These are phyloP conservation scores for Trametes meyenii DNA, from an alignment of 768 basidiomycete genomes.

Conservation along the genomic window DNA sequence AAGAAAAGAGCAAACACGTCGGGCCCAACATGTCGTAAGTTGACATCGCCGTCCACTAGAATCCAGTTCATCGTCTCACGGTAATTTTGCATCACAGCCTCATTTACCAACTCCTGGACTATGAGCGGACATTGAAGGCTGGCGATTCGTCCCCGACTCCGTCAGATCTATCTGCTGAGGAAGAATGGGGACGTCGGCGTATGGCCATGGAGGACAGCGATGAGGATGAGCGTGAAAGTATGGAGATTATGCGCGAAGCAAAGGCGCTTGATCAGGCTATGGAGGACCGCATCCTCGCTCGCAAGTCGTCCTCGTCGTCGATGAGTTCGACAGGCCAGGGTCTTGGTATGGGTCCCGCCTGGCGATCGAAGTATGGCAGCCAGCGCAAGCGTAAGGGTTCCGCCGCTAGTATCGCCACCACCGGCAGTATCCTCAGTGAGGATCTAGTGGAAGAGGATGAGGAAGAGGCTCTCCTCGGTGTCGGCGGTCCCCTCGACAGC, in stretches of 20 bases:
- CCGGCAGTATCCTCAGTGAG: slow-evolving; percentile 73
- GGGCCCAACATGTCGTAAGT: slow-evolving; percentile 96
- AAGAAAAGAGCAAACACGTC: slow-evolving; percentile 84
- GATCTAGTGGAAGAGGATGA: slow-evolving; percentile 84
- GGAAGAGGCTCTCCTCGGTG: slow-evolving; percentile 68
- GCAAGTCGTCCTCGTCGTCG: slow-evolving; percentile 71
- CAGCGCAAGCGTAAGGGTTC: slow-evolving; percentile 74
- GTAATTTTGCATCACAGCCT: slow-evolving; percentile 50
- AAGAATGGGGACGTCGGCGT: slow-evolving; percentile 79
- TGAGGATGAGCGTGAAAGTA: slow-evolving; percentile 58
- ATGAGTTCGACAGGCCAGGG: slow-evolving; percentile 49
- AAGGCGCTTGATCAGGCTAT: slow-evolving; percentile 83
- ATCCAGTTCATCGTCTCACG: slow-evolving; percentile 22
- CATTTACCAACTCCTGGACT: slow-evolving; percentile 92
- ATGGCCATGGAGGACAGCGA: slow-evolving; percentile 58
- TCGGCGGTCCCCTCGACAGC: slow-evolving; percentile 64
- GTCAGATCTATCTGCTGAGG: slow-evolving; percentile 66
- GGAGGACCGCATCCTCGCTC: slow-evolving; percentile 79
- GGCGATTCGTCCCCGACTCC: slow-evolving; percentile 49
- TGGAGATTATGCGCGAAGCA: slow-evolving; percentile 74
- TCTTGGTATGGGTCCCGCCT: slow-evolving; percentile 66
- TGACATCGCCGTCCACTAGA: not conserved
- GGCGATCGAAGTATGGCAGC: slow-evolving; percentile 61
- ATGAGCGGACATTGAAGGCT: slow-evolving; percentile 72
- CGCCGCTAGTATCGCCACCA: slow-evolving; percentile 69